A percentile compares a stretch with the other conserved stretches of the same genome.
These are phyloP conservation scores for Rosa rugosa DNA, from an alignment of 306 rosid genomes.

Conservation along the genomic window DNA sequence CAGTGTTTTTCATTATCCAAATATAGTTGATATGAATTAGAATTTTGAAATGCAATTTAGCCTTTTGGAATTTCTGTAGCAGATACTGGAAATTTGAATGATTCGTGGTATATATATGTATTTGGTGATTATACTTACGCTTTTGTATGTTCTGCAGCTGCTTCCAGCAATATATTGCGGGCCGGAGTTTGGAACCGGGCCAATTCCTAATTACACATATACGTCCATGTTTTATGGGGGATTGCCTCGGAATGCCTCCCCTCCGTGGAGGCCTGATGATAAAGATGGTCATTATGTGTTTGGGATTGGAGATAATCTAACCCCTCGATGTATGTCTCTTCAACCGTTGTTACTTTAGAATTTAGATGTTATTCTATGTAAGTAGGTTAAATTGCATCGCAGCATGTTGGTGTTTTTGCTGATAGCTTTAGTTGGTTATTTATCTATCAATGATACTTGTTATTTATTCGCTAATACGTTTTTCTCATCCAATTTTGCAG, in stretches of 20 bases:
- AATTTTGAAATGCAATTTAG: neutral
- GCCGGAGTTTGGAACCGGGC: slow-evolving; percentile 61
- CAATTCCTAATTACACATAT: slow-evolving; percentile 45
- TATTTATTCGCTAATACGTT: slow-evolving; percentile 21
- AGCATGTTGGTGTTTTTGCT: neutral
- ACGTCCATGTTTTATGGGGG: slow-evolving; percentile 58
- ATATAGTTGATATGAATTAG: neutral
- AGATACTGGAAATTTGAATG: neutral
- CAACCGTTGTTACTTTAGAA: neutral
- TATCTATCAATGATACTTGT: neutral
- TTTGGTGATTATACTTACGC: neutral
- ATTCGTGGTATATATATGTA: neutral
- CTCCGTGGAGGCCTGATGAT: slow-evolving; percentile 83
- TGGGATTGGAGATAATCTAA: slow-evolving; percentile 60
- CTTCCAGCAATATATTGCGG: slow-evolving; percentile 52
- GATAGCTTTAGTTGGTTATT: neutral
- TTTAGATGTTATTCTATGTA: neutral
- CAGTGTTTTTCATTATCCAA: neutral
- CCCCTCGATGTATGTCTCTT: slow-evolving; percentile 57
- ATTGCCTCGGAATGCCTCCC: slow-evolving; percentile 58
- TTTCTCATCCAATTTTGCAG: slow-evolving; percentile 44
- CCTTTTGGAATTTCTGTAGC: neutral
- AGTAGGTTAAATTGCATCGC: neutral
- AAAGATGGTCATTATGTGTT: slow-evolving; percentile 75
- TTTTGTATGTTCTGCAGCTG: slow-evolving; percentile 34